These are phyloP conservation scores for Limonium bicolor DNA, from an alignment of 148 eudicot genomes.

Conservation along the genomic window DNA sequence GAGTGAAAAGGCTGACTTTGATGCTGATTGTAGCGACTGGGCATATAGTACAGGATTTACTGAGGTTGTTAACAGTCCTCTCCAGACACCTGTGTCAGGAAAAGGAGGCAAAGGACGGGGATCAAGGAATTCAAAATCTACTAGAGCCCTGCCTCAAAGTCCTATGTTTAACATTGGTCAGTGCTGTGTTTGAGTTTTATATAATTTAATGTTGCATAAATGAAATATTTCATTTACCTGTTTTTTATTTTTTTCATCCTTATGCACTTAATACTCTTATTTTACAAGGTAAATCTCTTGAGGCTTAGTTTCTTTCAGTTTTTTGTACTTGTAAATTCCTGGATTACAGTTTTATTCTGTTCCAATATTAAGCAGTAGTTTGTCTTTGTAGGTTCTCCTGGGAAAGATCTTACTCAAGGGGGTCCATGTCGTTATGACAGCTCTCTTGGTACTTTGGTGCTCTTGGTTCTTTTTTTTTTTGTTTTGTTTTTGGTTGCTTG, in stretches of 20 bases:
- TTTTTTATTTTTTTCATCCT: no score
- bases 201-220: no score
- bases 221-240: not conserved
- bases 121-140: constrained; percentile 41
- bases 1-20: constrained; percentile 29
- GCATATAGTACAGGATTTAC: constrained; percentile 27
- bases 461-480: not conserved
- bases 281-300: no score
- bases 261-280: no score
- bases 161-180: constrained; percentile 55
- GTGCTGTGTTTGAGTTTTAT: no score
- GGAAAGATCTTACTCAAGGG: constrained; percentile 56
- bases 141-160: constrained; percentile 40
- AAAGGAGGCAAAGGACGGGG: constrained; percentile 52
- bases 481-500: not conserved
- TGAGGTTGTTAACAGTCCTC: constrained; percentile 35
- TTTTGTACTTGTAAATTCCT: no score
- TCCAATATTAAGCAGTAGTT: not conserved
- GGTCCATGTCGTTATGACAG: constrained; percentile 96
- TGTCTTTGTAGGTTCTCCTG: constrained; percentile 75
- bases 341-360: no score
- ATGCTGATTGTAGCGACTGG: constrained; percentile 31
- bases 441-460: constrained; percentile 68
- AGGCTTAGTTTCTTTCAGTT: no score
- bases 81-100: constrained; percentile 58